Base-by-base conservation (phyloP, 257 asterid species). In the Solanum piurae region DNA sequence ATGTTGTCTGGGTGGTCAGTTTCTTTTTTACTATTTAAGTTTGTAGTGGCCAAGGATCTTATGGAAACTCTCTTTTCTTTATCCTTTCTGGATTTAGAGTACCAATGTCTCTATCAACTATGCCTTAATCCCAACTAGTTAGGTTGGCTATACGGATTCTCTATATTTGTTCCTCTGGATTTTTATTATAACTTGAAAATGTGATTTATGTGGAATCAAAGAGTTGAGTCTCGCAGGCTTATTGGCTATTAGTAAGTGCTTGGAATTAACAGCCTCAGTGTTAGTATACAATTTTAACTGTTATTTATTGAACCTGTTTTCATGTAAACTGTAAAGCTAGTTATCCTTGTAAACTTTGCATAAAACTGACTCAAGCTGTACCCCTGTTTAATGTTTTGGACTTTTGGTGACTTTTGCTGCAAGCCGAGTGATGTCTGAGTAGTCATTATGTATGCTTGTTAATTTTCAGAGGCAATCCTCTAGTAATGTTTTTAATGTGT, bases 1-100 rank as follows among this genome's bases (percentile, higher is more conserved):
- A 46, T 69, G 42, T 23, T 38, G 73, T 89, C 7, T 92, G 92
- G 92, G 29, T 52, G 90, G 93, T 91, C 73, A 86, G 92, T 71
- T 46, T 79, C 62, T 36, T 88, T 72, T 29, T 72, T 49, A 4
- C 8, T 40, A 77, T 77, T 77, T 42, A 77, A 13, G 62, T n/a
- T 77, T 77, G 36, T 42, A 21, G 3, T 77, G 64, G 25, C 13
- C 62, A 42, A 4, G 37, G 64, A 77, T 77, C 84, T 77, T 27
- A 18, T 25, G 52, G 29, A 42, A 42, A 18, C 84, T 77, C n/a
- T 40, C n/a, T 42, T 77, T 77, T 76, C 7, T 76, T 38, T 76
- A 25, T 27, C 36, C 84, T 76, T 76, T n/a, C 7, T 40, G 37
- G 12, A 76, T 76, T 25, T 76, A 4, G 55, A 76, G 23, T 76